Evolutionary conservation across 2,329 filamentous ascomycete genomes (phyloP), one percentile per base, ranked within the genome.

Genomic region (Cytospora paraplurivora): DNA sequence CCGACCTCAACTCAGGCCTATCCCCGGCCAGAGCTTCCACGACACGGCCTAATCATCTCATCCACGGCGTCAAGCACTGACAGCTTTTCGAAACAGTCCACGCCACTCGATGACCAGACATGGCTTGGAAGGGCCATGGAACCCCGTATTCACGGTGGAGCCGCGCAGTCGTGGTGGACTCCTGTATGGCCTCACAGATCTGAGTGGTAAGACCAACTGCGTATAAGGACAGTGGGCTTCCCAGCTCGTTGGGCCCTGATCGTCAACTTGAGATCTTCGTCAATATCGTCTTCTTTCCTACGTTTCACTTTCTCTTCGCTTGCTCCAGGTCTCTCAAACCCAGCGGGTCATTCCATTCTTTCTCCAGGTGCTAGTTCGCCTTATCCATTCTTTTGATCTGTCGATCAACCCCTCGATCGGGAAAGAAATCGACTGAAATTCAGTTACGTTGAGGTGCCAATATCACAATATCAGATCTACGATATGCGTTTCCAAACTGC

Each of bases 291-390:
- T 50, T 61, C 59, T 38, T 61, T 50, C 4, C 2, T 52, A 57
- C 52, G 8, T 64, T 65, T 52, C 17, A 37, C 49, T 51, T 37
- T 51, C 51, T 21, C 47, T 41, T 50, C 37, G 59, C 56, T 55
- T 54, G 32, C 52, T 21, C 27, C 55, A 47, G 13, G n/a, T 21
- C 10, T 12, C 44, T 11, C 49, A 35, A 19, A 60, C 61, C 61
- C 61, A 11, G 64, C 57, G 57, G 64, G 61, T 66, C 53, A 37
- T 66, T 61, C 27, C 64, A 58, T 66, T 66, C 64, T 51, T 66
- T 66, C 52, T 19, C 60, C 21, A 7, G 64, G 64, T 64, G 64
- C 64, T 64, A 60, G 64, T 37, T 64, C 64, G 54, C 64, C 64
- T 15, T 37, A 54, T 59, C 50, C 64, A 17, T 66, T 66, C 57